A percentile compares a stretch with the other conserved stretches of the same genome.
phyloP scores from a whole-genome alignment of 2,329 filamentous ascomycete genomes.

The Beauveria sp. region DNA sequence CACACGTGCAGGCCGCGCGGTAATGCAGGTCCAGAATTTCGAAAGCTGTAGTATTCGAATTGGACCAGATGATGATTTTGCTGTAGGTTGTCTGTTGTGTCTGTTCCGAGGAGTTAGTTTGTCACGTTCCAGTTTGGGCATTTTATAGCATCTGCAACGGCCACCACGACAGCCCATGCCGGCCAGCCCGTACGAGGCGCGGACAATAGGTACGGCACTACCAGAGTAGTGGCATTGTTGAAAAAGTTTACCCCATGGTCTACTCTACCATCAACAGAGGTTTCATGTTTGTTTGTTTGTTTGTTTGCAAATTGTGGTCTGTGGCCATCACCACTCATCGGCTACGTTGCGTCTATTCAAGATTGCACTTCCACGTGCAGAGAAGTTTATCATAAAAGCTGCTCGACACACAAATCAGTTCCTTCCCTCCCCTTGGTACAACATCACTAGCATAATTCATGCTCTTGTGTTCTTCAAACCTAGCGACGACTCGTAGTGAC shows the following conservation, averaged over 20 bases:
- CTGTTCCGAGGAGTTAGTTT: too few species aligned
- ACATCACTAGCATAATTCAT: conserved; percentile 92
- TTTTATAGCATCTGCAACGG: background rate
- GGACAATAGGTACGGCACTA: background rate
- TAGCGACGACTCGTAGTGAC: conserved; percentile 56
- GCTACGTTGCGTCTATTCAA: background rate
- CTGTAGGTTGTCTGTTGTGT: too few species aligned
- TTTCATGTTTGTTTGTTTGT: too few species aligned
- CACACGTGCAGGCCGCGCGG: background rate
- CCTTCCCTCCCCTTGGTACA: conserved; percentile 29
- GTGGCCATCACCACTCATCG: background rate
- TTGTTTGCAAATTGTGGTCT: background rate
- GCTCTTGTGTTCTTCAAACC: conserved; percentile 79
- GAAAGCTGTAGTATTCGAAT: background rate
- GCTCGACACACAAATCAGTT: conserved; percentile 53
- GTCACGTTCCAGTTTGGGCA: background rate
- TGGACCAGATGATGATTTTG: background rate
- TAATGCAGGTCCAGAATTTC: background rate
- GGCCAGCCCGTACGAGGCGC: background rate
- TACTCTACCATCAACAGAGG: too few species aligned
- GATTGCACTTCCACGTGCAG: conserved; percentile 51
- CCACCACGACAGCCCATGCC: background rate
- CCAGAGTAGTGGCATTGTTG: background rate
- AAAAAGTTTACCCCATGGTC: background rate
- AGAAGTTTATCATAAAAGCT: conserved; percentile 70